These are phyloP conservation scores for Blastobotrys serpentis DNA, from an alignment of 1,139 yeast genomes.

Conservation along the genomic window DNA sequence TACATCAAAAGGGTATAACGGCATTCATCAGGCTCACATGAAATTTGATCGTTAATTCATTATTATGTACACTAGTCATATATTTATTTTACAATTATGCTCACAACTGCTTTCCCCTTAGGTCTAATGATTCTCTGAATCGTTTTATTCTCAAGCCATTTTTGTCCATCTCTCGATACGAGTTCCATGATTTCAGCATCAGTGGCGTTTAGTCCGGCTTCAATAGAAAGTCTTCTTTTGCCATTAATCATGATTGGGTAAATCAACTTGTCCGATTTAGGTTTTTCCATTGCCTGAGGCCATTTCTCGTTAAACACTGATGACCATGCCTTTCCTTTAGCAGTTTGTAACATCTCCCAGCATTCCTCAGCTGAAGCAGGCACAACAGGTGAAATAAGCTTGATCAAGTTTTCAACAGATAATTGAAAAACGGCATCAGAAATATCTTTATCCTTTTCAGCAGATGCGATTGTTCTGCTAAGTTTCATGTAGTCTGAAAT, in stretches of 20 bases:
- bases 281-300: slow-evolving; percentile 28
- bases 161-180: slow-evolving; percentile 20
- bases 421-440: slow-evolving; percentile 41
- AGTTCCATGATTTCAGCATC: slow-evolving; percentile 36
- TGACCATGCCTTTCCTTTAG: slow-evolving; percentile 41
- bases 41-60: slow-evolving; percentile 1
- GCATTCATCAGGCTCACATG: slow-evolving; percentile 1
- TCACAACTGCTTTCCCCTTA: slow-evolving; percentile 25
- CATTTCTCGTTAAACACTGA: slow-evolving; percentile 50
- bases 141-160: slow-evolving; percentile 24
- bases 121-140: slow-evolving; percentile 27
- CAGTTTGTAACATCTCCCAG: slow-evolving; percentile 54
- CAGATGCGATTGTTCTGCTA: slow-evolving; percentile 54
- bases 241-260: slow-evolving; percentile 62
- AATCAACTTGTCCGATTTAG: slow-evolving; percentile 12
- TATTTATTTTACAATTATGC: slow-evolving; percentile 23
- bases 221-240: slow-evolving; percentile 49
- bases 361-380: slow-evolving; percentile 85
- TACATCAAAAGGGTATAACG: neutral
- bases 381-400: slow-evolving; percentile 67
- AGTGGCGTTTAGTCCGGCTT: slow-evolving; percentile 40
- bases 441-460: slow-evolving; percentile 40
- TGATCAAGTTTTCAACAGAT: slow-evolving; percentile 53
- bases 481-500: slow-evolving; percentile 88
- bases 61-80: slow-evolving; percentile 9